Evolutionary conservation across 2,329 filamentous ascomycete genomes (phyloP).

Genomic region (Cladosporium halotolerans): DNA sequence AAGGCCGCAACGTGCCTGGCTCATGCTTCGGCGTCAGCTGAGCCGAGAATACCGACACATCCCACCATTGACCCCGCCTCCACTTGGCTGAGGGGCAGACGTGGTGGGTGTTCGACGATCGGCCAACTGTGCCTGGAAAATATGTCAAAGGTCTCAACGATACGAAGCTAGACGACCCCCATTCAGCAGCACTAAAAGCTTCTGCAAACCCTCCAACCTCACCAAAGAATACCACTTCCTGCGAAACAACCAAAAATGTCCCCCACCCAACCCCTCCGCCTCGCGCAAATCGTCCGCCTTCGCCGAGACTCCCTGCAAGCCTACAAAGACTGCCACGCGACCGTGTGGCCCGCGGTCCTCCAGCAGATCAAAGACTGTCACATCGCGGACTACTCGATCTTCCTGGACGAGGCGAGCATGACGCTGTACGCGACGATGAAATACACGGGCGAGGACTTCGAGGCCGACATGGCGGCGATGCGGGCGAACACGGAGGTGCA

Average conservation of each 20-base stretch:
- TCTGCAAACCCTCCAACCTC: too few species aligned
- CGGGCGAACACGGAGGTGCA: slow-evolving; percentile 63
- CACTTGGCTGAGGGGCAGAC: too few species aligned
- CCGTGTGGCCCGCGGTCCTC: slow-evolving; percentile 71
- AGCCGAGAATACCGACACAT: too few species aligned
- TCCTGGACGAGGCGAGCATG: slow-evolving; percentile 55
- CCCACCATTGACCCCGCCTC: too few species aligned
- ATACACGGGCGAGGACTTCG: slow-evolving; percentile 68
- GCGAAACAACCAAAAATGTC: neutral
- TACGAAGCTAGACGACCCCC: too few species aligned
- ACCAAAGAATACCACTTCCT: neutral
- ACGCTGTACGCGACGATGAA: slow-evolving; percentile 72
- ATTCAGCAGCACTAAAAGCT: too few species aligned
- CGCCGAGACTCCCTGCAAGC: slow-evolving; percentile 59
- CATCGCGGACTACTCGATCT: slow-evolving; percentile 70
- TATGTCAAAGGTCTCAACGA: too few species aligned
- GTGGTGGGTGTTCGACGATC: too few species aligned
- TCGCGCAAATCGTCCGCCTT: slow-evolving; percentile 68
- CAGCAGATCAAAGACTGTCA: slow-evolving; percentile 70
- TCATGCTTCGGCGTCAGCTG: too few species aligned
- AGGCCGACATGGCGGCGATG: slow-evolving; percentile 71
- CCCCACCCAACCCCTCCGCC: slow-evolving; percentile 39
- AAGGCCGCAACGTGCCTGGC: too few species aligned
- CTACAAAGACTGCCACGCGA: slow-evolving; percentile 68
- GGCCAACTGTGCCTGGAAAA: too few species aligned